Conservation (phyloP, 805 yeast genomes). For the Hanseniaspora singularis region DNA sequence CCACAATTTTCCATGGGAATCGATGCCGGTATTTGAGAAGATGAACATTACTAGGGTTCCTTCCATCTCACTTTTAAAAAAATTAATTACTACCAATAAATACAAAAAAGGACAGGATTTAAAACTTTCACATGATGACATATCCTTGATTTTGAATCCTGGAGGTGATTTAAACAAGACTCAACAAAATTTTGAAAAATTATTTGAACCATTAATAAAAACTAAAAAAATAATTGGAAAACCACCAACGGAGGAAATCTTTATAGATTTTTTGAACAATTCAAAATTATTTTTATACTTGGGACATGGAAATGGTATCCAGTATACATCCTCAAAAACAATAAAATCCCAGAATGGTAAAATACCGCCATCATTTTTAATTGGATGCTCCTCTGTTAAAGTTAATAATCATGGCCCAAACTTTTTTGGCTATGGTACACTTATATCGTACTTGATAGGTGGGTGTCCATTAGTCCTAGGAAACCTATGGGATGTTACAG, state of each 20-base stretch:
- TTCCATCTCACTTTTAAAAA: conserved; percentile 38
- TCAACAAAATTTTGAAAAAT: conserved; percentile 41
- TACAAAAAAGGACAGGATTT: conserved; percentile 17
- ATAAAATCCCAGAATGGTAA: conserved; percentile 34
- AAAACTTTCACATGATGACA: conserved; percentile 24
- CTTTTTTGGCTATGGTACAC: conserved; percentile 65
- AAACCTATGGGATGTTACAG: conserved; percentile 94
- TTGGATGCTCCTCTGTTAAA: conserved; percentile 87
- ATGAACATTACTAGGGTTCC: conserved; percentile 67
- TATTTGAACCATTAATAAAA: conserved; percentile 31
- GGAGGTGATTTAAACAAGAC: conserved; percentile 63
- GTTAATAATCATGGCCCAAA: conserved; percentile 41
- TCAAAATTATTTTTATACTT: conserved; percentile 56
- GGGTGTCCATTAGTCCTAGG: conserved; percentile 78
- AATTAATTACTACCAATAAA: conserved; percentile 25
- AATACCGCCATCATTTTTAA: conserved; percentile 51
- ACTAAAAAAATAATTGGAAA: conserved; percentile 29
- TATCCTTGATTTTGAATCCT: conserved; percentile 68
- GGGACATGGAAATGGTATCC: conserved; percentile 98
- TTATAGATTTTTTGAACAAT: conserved; percentile 34
- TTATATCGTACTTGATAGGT: conserved; percentile 61
- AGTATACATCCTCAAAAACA: conserved; percentile 42
- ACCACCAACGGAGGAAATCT: conserved; percentile 45
- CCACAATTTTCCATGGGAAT: conserved; percentile 83
- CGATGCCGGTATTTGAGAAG: conserved; percentile 42